These are phyloP conservation scores for Calycina marina DNA, from an alignment of 2,329 filamentous ascomycete species.

Conservation along the genomic window DNA sequence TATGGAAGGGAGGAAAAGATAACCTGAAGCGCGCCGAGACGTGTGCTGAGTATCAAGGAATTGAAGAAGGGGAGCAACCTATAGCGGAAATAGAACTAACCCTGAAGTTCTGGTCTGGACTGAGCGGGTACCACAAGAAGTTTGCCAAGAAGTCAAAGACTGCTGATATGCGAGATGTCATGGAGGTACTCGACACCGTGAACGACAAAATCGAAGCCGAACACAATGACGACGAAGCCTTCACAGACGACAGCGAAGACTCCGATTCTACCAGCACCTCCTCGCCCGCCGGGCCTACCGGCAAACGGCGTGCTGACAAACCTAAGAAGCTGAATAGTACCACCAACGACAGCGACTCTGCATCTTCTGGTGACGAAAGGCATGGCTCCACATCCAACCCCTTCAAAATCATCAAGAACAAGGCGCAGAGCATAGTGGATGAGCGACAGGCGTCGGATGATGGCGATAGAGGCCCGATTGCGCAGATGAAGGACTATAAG, in stretches of 20 bases:
- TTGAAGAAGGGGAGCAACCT: conserved; percentile 34
- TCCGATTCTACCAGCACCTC: conserved; percentile 1
- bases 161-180: conserved; percentile 38
- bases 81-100: conserved; percentile 43
- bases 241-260: not conserved
- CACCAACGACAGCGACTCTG: conserved; percentile 9
- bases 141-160: conserved; percentile 37
- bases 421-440: conserved; percentile 19
- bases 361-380: conserved; percentile 4
- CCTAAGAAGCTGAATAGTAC: conserved; percentile 10
- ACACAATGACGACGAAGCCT: conserved; percentile 3
- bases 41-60: conserved; percentile 20
- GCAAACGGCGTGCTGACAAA: conserved; percentile 2
- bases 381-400: conserved; percentile 5
- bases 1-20: conserved; percentile 43
- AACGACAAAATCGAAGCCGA: conserved; percentile 35
- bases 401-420: conserved; percentile 9
- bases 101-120: conserved; percentile 44
- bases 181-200: conserved; percentile 49
- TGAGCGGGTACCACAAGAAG: conserved; percentile 30
- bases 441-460: conserved; percentile 28
- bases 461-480: conserved; percentile 30
- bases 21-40: conserved; percentile 40
- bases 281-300: too few relatives aligned
- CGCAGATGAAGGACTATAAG: conserved; percentile 44